These are phyloP conservation scores for Starmera dryadoides DNA, from an alignment of 805 yeast genomes.

Conservation along the genomic window DNA sequence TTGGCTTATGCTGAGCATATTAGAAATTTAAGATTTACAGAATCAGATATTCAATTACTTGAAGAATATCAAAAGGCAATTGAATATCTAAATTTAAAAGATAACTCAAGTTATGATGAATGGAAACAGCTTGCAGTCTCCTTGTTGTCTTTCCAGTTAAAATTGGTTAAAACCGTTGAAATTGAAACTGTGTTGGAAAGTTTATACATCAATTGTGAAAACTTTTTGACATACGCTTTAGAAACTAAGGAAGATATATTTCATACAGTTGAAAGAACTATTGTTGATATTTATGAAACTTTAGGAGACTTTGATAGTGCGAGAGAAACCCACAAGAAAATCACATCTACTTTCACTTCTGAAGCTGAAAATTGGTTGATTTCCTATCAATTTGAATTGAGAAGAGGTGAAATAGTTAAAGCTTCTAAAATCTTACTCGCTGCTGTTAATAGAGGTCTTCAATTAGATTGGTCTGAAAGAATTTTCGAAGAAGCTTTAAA, in stretches of 20 bases:
- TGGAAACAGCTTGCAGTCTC: constrained; percentile 29
- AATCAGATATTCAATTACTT: not conserved
- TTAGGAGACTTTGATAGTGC: constrained; percentile 25
- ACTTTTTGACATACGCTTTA: constrained; percentile 22
- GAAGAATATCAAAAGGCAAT: constrained; percentile 3
- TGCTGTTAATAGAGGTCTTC: constrained; percentile 22
- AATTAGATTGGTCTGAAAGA: constrained; percentile 45
- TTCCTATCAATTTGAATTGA: constrained; percentile 32
- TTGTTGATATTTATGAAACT: constrained; percentile 27
- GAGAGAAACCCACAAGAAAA: constrained; percentile 12
- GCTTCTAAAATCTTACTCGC: constrained; percentile 23
- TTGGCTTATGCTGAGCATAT: constrained; percentile 23
- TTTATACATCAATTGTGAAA: not conserved
- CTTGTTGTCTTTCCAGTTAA: constrained; percentile 14
- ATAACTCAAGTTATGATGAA: constrained; percentile 14
- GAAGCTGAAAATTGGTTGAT: constrained; percentile 44
- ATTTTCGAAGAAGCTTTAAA: constrained; percentile 36
- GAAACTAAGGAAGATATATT: constrained; percentile 24
- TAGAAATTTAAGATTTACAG: constrained; percentile 7
- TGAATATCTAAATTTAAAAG: not conserved
- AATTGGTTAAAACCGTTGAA: not conserved
- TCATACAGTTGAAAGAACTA: constrained; percentile 37
- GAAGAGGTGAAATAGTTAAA: constrained; percentile 17
- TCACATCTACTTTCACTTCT: constrained; percentile 20
- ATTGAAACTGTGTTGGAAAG: constrained; percentile 3